Evolutionary conservation across 495 filamentous ascomycete species (phyloP).

Genomic region (Lophiotrema nucula): DNA sequence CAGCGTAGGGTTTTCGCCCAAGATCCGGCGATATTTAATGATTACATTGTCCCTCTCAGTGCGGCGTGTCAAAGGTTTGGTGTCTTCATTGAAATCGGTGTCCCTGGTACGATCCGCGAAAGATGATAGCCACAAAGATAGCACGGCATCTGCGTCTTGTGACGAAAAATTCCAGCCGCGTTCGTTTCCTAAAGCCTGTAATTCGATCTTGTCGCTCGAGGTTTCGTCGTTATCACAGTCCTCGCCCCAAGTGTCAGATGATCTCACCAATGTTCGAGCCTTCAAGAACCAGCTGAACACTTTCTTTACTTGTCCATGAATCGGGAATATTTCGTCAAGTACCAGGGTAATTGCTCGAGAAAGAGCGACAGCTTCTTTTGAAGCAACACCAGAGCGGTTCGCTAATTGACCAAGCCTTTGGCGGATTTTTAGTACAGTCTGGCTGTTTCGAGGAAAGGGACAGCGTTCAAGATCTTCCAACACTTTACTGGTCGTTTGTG

Average conservation of each 20-base stretch:
- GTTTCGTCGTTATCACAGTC: too few relatives aligned
- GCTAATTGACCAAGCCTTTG: neutral
- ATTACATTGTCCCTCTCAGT: neutral
- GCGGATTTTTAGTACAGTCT: neutral
- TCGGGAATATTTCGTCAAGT: neutral
- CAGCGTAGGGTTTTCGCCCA: constrained; percentile 3
- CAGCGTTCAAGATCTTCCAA: too few relatives aligned
- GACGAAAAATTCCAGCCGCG: neutral
- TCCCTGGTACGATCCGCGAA: neutral
- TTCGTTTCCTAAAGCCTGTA: constrained; percentile 3
- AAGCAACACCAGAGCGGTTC: neutral
- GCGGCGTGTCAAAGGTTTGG: neutral
- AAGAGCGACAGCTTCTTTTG: constrained; percentile 3
- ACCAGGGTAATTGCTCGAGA: neutral
- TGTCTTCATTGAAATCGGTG: neutral
- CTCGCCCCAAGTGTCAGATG: too few relatives aligned
- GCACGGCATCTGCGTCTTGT: neutral
- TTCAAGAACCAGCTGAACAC: neutral
- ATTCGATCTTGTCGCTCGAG: neutral
- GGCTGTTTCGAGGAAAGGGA: too few relatives aligned
- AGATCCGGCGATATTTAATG: neutral
- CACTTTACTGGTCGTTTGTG: too few relatives aligned
- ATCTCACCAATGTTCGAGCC: too few relatives aligned
- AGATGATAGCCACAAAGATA: constrained; percentile 3
- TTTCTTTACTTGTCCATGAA: neutral